Evolutionary conservation across 352 stramenopile species (phyloP).

Genomic region (Globisporangium lucens): DNA sequence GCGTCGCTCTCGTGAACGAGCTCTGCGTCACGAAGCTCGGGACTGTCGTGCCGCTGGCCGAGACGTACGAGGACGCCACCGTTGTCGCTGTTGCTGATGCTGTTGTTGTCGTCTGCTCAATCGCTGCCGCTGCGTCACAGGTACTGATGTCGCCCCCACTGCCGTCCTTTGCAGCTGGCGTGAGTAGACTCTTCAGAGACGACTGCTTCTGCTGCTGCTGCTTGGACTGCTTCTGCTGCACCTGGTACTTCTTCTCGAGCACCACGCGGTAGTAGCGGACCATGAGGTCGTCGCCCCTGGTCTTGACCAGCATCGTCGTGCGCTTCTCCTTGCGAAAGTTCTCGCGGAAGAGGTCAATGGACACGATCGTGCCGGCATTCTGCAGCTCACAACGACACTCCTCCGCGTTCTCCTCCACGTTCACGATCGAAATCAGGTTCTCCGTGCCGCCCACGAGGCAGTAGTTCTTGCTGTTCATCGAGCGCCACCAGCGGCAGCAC

Average conservation of each 20-base stretch:
- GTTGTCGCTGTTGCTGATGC: not conserved
- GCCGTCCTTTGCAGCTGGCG: not conserved
- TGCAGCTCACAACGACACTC: conserved; percentile 80
- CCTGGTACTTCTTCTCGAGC: conserved; percentile 73
- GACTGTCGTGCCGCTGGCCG: conserved; percentile 10
- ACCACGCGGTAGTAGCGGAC: conserved; percentile 79
- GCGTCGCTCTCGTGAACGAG: not conserved
- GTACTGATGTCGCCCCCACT: not conserved
- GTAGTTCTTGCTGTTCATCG: conserved; percentile 82
- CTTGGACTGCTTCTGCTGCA: conserved; percentile 21
- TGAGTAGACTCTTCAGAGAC: conserved; percentile 16
- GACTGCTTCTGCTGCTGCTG: conserved; percentile 10
- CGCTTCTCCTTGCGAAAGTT: conserved; percentile 71
- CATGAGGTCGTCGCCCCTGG: conserved; percentile 36
- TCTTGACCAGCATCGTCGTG: conserved; percentile 85
- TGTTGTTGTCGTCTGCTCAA: conserved; percentile 2
- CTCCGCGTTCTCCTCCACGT: conserved; percentile 83
- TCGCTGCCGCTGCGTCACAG: not conserved
- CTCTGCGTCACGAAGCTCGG: conserved; percentile 9
- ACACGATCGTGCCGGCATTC: conserved; percentile 54
- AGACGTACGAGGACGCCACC: conserved; percentile 16
- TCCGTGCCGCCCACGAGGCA: conserved; percentile 75
- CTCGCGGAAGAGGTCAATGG: conserved; percentile 76
- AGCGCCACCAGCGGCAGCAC: conserved; percentile 77
- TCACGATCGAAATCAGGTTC: conserved; percentile 82